Base-by-base conservation (phyloP, 2,329 filamentous ascomycete genomes). In the Mariannaea sp. region DNA sequence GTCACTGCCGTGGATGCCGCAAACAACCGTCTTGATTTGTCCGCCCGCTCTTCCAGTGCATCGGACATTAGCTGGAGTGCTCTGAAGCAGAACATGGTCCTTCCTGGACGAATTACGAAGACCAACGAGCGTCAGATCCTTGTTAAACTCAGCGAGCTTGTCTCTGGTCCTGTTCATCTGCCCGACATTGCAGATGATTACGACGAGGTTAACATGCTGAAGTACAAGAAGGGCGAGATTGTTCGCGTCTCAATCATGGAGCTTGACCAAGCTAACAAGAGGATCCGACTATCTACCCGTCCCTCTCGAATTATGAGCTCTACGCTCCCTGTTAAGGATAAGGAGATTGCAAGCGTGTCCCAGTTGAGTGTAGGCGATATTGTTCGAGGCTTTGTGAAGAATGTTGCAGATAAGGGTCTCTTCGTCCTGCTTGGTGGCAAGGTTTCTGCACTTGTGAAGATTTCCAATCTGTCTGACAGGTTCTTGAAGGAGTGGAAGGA, bases 401-500 rank as follows among this genome's bases (percentile, higher is more conserved):
- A 91, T 61, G 85, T 97, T 35, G 83, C 89, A 0, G 91, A 96
- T 61, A 93, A 92, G 70, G 94, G 94, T 47, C 73, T 99, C 2
- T 96, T 97, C 65, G 83, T 99, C 40, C 82, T 87, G 20, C 79
- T 99, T 3, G 92, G 92, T 36, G 89, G 90, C 14, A 85, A 88
- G 58, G 80, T 96, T 14, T 89, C 89, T 43, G 92, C 87, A 1
- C 88, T 92, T 65, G 89, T 96, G 41, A 88, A 90, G 62, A 87
- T 97, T 47, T 84, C 88, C 8, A 92, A 97, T 70, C 80, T 99
- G 12, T 96, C 92, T 0, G 94, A 99, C 70, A 82, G 84, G 7
- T 99, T 87, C 70, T 76, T 99, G 65, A 97, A 97, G 73, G 90
- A 97, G 56, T 99, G 94, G 94, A 95, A 96, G 75, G 84, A 89